Evolutionary conservation across 352 stramenopile species (phyloP), one percentile per base, ranked within the genome.

Genomic region (Globisporangium iwayamae): DNA sequence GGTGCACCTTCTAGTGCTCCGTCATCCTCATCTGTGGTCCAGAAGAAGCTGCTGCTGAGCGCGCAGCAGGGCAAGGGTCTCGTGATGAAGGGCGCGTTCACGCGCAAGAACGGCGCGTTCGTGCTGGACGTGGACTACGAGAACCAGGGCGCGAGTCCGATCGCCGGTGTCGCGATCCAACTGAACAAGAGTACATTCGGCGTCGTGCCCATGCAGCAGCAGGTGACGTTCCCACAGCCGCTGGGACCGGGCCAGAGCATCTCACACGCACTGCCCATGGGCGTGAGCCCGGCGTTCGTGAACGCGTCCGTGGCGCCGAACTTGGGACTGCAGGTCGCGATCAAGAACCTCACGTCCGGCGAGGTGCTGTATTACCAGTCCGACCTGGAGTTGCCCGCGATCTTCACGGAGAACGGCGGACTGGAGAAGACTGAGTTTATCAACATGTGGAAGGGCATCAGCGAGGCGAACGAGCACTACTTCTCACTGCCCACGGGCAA

Each of bases 161-260:
- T 99, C 62, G 63, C 71, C 1, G 81, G 84, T 10, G 75, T 99
- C 34, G 96, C 96, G 38, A 96, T 99, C 62, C 96, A 99, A 73
- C 81, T 99, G 38, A 99, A 99, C 84, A 99, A 99, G 82, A 98
- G 96, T 71, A 96, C 94, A 34, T 99, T 99, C 74, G 96, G 96
- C 41, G 83, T 99, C 14, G 91, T 93, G 52, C 96, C 96, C 6
- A 82, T 92, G 70, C 94, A 96, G 65, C 91, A 96, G 60, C 91
- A 97, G 55, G 89, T 98, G 47, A 78, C 71, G 13, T 94, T 92
- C 69, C 68, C 83, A 7, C 72, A 85, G 72, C 78, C 76, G 18
- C 66, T 93, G 4, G 75, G 72, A 4, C 79, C 76, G 14, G 90
- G 89, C n/a, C 87, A 97, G 71, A 86, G 72, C 5, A 72, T 87